Evolutionary conservation across 257 asterid genomes (phyloP).

Genomic region (Nicotiana tomentosiformis): DNA sequence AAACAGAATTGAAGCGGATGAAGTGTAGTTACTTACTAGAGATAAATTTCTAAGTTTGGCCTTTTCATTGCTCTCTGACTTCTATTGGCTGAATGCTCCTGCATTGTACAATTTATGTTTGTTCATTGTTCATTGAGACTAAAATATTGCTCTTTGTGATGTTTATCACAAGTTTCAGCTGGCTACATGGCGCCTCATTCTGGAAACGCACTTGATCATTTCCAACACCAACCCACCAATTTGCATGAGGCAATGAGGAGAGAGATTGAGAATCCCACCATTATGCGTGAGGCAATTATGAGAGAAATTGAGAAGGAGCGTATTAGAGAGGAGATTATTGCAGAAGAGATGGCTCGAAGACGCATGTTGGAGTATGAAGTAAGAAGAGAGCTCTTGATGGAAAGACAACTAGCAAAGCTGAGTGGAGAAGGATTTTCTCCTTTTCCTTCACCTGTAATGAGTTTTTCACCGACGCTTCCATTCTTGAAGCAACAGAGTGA

Average conservation of each 20-base stretch:
- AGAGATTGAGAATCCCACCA: slow-evolving; percentile 13
- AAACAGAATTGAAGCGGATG: background rate
- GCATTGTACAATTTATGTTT: background rate
- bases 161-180: slow-evolving; percentile 25
- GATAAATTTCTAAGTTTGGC: background rate
- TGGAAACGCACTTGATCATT: slow-evolving; percentile 4
- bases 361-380: slow-evolving; percentile 56
- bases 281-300: slow-evolving; percentile 17
- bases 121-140: background rate
- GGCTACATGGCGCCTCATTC: slow-evolving; percentile 15
- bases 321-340: slow-evolving; percentile 52
- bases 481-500: slow-evolving; percentile 14
- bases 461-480: slow-evolving; percentile 14
- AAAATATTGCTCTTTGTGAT: background rate
- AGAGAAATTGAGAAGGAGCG: slow-evolving; percentile 48
- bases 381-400: slow-evolving; percentile 48
- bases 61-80: background rate
- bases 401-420: slow-evolving; percentile 31
- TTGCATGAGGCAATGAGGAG: slow-evolving; percentile 24
- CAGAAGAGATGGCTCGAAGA: slow-evolving; percentile 40
- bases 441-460: slow-evolving; percentile 15
- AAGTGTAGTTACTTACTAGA: background rate
- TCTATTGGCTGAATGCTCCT: background rate
- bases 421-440: slow-evolving; percentile 19
- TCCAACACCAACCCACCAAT: slow-evolving; percentile 11